These are phyloP conservation scores for Rhizopus stolonifer DNA, from an alignment of 371 early-diverging fungal genomes.

Conservation along the genomic window DNA sequence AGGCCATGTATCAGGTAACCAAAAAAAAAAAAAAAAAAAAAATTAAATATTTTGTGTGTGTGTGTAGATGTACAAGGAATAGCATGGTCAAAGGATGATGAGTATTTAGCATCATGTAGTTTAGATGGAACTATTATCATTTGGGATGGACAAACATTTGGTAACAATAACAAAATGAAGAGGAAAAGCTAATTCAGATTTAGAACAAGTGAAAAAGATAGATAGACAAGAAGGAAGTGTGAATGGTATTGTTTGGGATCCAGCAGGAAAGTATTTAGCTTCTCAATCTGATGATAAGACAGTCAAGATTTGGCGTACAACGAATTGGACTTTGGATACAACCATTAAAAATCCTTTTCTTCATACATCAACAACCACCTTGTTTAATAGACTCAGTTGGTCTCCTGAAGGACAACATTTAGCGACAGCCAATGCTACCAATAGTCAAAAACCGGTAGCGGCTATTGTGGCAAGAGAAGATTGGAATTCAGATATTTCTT, in stretches of 20 bases:
- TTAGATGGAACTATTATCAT: conserved; percentile 82
- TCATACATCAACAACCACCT: conserved; percentile 77
- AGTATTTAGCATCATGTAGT: conserved; percentile 89
- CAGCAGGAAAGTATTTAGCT: conserved; percentile 90
- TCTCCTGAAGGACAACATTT: conserved; percentile 92
- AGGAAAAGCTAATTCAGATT: not conserved
- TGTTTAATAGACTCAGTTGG: conserved; percentile 92
- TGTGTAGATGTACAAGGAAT: conserved; percentile 82
- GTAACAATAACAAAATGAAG: conserved; percentile 32
- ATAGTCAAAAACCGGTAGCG: conserved; percentile 80
- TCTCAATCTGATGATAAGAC: conserved; percentile 94
- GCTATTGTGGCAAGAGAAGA: conserved; percentile 78
- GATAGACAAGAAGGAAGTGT: conserved; percentile 88
- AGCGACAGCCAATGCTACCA: conserved; percentile 88
- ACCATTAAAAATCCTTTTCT: conserved; percentile 75
- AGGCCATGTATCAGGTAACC: conserved; percentile 84
- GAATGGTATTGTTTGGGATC: conserved; percentile 96
- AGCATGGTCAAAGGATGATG: conserved; percentile 88
- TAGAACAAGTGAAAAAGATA: conserved; percentile 65
- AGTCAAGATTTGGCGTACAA: conserved; percentile 82
- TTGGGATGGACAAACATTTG: conserved; percentile 84
- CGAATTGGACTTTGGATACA: conserved; percentile 81
- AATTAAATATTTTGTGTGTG: no score
- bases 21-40: not conserved
- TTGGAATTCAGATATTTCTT: conserved; percentile 79